Percentiles rank a stretch among this genome's conserved stretches.
phyloP scores from a whole-genome alignment of 2,329 filamentous ascomycete genomes.

The Eutypa lata region DNA sequence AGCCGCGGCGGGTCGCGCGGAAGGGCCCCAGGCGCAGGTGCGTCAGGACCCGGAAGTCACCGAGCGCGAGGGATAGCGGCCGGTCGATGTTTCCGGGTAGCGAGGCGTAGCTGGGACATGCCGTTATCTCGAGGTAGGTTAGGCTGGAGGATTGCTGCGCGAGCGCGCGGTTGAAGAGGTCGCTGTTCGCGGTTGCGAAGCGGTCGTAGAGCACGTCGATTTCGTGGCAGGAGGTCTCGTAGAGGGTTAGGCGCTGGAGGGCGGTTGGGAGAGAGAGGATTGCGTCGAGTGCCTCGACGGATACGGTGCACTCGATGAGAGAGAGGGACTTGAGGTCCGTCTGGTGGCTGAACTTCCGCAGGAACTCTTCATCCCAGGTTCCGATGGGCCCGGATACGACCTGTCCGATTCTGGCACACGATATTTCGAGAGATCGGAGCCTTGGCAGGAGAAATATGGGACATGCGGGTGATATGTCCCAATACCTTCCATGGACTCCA shows the following conservation, averaged over 20 bases:
- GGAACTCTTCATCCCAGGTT: not conserved
- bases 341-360: slow-evolving; percentile 3
- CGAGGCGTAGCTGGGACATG: not conserved
- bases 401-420: slow-evolving; percentile 8
- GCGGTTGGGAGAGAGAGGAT: slow-evolving; percentile 10
- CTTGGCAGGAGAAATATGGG: slow-evolving; percentile 12
- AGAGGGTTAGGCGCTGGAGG: slow-evolving; percentile 4
- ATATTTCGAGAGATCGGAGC: slow-evolving; percentile 13
- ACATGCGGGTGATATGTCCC: slow-evolving; percentile 7
- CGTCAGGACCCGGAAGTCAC: slow-evolving; percentile 8
- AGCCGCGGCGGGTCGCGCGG: not conserved
- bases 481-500: not conserved
- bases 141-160: slow-evolving; percentile 10
- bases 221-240: slow-evolving; percentile 8
- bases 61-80: slow-evolving; percentile 9
- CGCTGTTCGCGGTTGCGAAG: slow-evolving; percentile 4
- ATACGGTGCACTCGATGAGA: slow-evolving; percentile 8
- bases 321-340: slow-evolving; percentile 9
- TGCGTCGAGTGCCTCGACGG: slow-evolving; percentile 4
- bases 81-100: not conserved
- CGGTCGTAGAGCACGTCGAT: not conserved
- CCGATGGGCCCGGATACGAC: not conserved
- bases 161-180: slow-evolving; percentile 11
- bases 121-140: slow-evolving; percentile 6
- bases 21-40: slow-evolving; percentile 9